Conservation (phyloP, 2,329 filamentous ascomycete species). For the Hymenoscyphus salicellus region DNA sequence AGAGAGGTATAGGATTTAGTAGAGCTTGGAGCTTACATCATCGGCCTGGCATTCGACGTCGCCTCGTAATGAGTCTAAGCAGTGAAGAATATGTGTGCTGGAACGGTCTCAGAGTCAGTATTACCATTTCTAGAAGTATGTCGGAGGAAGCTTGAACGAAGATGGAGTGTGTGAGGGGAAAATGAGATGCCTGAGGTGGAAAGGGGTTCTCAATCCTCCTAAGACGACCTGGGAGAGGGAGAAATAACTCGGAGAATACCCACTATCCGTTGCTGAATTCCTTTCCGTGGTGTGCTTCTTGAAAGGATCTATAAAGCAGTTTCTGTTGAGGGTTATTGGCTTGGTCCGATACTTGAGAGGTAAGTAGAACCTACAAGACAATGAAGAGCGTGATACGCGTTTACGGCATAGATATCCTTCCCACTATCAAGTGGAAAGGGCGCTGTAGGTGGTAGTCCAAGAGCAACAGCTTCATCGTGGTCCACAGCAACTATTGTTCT, state of each 20-base stretch:
- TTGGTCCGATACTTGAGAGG: background rate
- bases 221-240: too few relatives aligned
- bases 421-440: slow-evolving; percentile 5
- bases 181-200: too few relatives aligned
- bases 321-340: background rate
- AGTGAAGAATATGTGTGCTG: slow-evolving; percentile 7
- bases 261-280: slow-evolving; percentile 3
- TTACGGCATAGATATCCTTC: slow-evolving; percentile 11
- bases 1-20: too few relatives aligned
- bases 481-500: slow-evolving; percentile 8
- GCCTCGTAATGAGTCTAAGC: slow-evolving; percentile 5
- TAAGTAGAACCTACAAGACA: slow-evolving; percentile 4
- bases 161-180: too few relatives aligned
- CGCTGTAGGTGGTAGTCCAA: slow-evolving; percentile 1
- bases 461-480: slow-evolving; percentile 1
- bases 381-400: slow-evolving; percentile 12
- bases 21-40: background rate
- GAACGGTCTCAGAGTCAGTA: too few relatives aligned
- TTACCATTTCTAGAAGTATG: too few relatives aligned
- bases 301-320: background rate
- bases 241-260: too few relatives aligned
- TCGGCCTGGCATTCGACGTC: slow-evolving; percentile 8
- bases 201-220: too few relatives aligned
- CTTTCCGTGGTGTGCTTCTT: background rate
- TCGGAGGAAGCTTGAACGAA: too few relatives aligned